Conservation (phyloP, 1,284 basidiomycete genomes). For the Pseudozyma hubeiensis region DNA sequence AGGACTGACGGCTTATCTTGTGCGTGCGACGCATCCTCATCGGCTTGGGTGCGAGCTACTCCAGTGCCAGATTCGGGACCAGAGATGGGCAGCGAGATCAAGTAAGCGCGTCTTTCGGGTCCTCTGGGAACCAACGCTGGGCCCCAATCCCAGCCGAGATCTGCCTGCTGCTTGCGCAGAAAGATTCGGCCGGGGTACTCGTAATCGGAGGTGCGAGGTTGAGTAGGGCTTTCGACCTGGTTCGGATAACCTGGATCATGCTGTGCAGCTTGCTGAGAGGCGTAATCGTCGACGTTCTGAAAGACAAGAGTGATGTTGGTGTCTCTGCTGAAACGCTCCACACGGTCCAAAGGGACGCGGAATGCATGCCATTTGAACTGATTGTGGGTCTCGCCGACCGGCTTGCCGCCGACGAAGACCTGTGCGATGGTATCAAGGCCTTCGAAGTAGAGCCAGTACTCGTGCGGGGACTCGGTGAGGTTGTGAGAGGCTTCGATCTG, state of each 20-base stretch:
- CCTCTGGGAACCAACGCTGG: slow-evolving; percentile 49
- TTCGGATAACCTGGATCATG: slow-evolving; percentile 36
- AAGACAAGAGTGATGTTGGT: slow-evolving; percentile 50
- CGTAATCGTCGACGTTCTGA: slow-evolving; percentile 22
- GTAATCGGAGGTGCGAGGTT: slow-evolving; percentile 30
- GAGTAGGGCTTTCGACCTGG: slow-evolving; percentile 16
- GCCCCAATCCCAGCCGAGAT: slow-evolving; percentile 66
- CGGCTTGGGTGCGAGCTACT: not conserved
- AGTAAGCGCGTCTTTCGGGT: slow-evolving; percentile 39
- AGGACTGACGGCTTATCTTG: slow-evolving; percentile 4
- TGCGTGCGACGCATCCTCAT: not conserved
- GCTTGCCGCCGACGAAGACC: slow-evolving; percentile 73
- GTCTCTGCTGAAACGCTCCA: not conserved
- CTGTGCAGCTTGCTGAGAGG: slow-evolving; percentile 13
- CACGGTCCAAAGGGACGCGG: slow-evolving; percentile 63
- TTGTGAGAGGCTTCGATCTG: slow-evolving; percentile 23
- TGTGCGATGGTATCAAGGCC: slow-evolving; percentile 76
- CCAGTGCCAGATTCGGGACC: not conserved
- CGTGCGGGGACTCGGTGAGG: slow-evolving; percentile 46
- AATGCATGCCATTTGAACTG: slow-evolving; percentile 75
- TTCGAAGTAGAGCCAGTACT: slow-evolving; percentile 74
- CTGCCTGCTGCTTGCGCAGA: slow-evolving; percentile 59
- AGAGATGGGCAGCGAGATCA: slow-evolving; percentile 26
- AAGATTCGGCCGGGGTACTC: slow-evolving; percentile 56
- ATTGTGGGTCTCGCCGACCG: slow-evolving; percentile 75